Percentiles rank a stretch among this genome's conserved stretches.
These are phyloP conservation scores for Physocladia obscura DNA, from an alignment of 192 early-diverging fungal genomes.

Conservation along the genomic window DNA sequence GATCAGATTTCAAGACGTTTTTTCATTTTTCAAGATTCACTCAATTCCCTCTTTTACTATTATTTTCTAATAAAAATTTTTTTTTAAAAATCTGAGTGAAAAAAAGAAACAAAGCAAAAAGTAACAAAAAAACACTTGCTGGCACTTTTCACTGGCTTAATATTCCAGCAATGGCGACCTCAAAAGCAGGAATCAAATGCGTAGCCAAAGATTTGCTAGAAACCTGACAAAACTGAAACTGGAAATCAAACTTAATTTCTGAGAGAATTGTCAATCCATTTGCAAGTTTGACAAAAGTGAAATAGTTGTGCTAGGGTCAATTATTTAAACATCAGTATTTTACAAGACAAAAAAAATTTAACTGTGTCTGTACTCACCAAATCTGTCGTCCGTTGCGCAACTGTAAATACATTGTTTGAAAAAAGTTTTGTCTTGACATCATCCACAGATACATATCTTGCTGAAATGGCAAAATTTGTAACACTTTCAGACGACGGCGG, in stretches of 20 bases:
- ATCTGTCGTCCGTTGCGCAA: constrained; percentile 60
- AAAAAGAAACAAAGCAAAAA: too few relatives aligned
- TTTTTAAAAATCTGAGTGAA: too few relatives aligned
- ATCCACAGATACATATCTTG: not conserved
- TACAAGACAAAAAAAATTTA: not conserved
- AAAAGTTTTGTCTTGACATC: constrained; percentile 12
- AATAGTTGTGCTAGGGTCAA: constrained; percentile 45
- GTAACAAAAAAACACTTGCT: too few relatives aligned
- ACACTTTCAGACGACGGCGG: constrained; percentile 25
- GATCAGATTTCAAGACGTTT: too few relatives aligned
- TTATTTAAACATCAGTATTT: not conserved
- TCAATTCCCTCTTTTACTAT: too few relatives aligned
- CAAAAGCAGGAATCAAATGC: constrained; percentile 35
- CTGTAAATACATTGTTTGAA: constrained; percentile 61
- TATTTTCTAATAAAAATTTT: too few relatives aligned
- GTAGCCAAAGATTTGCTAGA: constrained; percentile 33
- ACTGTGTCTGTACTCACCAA: constrained; percentile 46
- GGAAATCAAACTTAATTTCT: constrained; percentile 60
- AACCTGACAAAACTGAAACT: constrained; percentile 20
- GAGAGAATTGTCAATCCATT: constrained; percentile 62
- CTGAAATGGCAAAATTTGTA: not conserved
- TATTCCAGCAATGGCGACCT: constrained; percentile 22
- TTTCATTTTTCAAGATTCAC: too few relatives aligned
- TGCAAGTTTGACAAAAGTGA: constrained; percentile 54
- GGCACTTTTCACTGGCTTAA: constrained; percentile 20